Evolutionary conservation across 371 early-diverging fungal species (phyloP).

Genomic region (Mucor lusitanicus): DNA sequence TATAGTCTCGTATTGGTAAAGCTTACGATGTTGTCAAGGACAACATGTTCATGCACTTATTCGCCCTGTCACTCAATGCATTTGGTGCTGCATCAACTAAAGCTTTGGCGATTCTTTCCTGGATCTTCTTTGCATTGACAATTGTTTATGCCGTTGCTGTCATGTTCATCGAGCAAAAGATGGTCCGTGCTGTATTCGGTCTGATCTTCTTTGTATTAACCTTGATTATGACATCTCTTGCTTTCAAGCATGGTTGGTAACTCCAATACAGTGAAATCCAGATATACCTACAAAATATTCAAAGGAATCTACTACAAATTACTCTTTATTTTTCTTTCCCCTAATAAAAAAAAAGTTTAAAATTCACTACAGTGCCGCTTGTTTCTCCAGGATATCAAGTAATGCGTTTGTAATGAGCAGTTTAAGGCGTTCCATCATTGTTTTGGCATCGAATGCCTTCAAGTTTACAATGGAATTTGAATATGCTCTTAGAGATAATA

Average conservation of each 20-base stretch:
- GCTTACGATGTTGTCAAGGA: constrained; percentile 3
- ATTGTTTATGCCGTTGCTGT: constrained; percentile 1
- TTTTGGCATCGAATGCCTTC: no score
- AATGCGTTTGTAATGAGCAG: no score
- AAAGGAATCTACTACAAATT: background rate
- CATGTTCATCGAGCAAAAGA: constrained; percentile 5
- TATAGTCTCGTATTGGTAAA: background rate
- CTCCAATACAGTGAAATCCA: background rate
- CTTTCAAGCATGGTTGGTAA: constrained; percentile 13
- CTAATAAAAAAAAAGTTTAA: background rate
- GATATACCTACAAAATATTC: background rate
- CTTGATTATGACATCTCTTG: constrained; percentile 5
- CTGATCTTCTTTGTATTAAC: constrained; percentile 15
- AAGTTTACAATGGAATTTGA: no score
- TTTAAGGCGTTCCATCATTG: no score
- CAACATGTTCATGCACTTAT: background rate
- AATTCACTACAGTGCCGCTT: background rate
- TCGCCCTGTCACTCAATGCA: constrained; percentile 1
- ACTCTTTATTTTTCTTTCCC: background rate
- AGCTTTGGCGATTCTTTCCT: constrained; percentile 6
- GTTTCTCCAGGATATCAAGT: no score
- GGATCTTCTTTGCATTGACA: constrained; percentile 8
- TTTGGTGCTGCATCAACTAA: constrained; percentile 10
- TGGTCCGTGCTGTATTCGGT: background rate
- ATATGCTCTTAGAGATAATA: no score